Evolutionary conservation across 495 filamentous ascomycete species (phyloP).

Genomic region (Hypoxylon trugodes): DNA sequence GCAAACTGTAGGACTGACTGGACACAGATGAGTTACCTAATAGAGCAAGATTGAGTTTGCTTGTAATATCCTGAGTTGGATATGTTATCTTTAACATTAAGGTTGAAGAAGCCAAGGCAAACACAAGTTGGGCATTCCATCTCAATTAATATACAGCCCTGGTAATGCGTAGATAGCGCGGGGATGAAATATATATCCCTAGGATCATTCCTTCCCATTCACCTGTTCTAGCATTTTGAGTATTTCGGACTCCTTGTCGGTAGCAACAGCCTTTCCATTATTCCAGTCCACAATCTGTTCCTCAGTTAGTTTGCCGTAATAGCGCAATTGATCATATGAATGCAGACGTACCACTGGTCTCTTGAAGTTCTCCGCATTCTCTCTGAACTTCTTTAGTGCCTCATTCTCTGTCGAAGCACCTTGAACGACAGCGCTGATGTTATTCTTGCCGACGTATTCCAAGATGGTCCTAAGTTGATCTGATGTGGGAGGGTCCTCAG

Average conservation of each 20-base stretch:
- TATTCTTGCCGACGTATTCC: constrained; percentile 73
- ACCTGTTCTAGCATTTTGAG: constrained; percentile 69
- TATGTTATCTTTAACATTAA: neutral
- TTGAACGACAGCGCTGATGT: constrained; percentile 68
- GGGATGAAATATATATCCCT: neutral
- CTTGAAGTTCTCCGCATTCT: constrained; percentile 66
- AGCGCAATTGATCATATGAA: neutral
- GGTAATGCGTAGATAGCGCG: neutral
- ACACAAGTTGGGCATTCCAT: no score
- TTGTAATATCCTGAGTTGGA: neutral
- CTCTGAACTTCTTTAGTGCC: constrained; percentile 77
- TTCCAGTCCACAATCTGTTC: constrained; percentile 88
- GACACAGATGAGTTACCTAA: no score
- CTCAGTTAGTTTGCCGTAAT: constrained; percentile 6
- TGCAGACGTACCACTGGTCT: constrained; percentile 70
- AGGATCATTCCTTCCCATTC: constrained; percentile 16
- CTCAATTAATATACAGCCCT: no score
- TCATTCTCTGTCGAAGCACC: constrained; percentile 76
- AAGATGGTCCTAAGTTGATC: constrained; percentile 89
- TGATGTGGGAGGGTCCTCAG: constrained; percentile 77
- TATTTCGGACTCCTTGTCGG: constrained; percentile 84
- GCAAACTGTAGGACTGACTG: no score
- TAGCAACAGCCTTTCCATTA: constrained; percentile 80
- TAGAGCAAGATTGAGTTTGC: neutral
- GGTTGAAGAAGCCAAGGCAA: neutral